Base-by-base conservation (phyloP, 78 protist genomes). In the Chrysochromulina tobinii region DNA sequence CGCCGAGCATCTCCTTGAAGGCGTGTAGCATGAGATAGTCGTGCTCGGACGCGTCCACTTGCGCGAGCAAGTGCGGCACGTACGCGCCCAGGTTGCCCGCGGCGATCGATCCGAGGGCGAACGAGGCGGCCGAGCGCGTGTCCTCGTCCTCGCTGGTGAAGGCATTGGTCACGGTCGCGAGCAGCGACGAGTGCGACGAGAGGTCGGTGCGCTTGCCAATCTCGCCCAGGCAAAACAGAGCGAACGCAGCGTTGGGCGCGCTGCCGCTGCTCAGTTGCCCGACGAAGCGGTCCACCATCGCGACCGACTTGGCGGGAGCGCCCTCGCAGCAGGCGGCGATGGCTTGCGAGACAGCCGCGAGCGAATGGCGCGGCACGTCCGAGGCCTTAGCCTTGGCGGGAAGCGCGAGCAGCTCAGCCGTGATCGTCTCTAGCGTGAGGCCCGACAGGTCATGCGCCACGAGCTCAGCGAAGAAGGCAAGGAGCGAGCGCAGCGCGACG, bases 191-290 rank as follows among this genome's bases (percentile, higher is more conserved):
- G 69, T 14, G 54, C 7, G 54, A 27, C n/a, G 89, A n/a, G 57
- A 98, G 84, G 75, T 96, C 96, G 58, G 17, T 4, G 55, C 67
- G 81, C 54, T 90, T 87, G 64, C 98, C 99, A 38, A 97, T 95
- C 93, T 98, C 98, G 48, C 99, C 98, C 11, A 98, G 23, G 77
- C 95, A 89, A 17, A 93, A 51, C 50, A 98, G 90, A 27, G 97
- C 96, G 12, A 96, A 25, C 81, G n/a, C 69, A 81, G 6, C 53
- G 27, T 6, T 59, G 15, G 89, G 9, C n/a, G 0, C 15, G 64
- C 2, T 57, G 48, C 27, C 21, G 50, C 8, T 61, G 86, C 23
- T 15, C 1, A 84, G 58, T 18, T 59, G 72, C 25, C 5, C 14
- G 6, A 67, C 53, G 53, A 88, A 88, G 3, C 1, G 9, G 23